Evolutionary conservation across 768 basidiomycete genomes (phyloP).

Genomic region (Lentinula guzmanii): DNA sequence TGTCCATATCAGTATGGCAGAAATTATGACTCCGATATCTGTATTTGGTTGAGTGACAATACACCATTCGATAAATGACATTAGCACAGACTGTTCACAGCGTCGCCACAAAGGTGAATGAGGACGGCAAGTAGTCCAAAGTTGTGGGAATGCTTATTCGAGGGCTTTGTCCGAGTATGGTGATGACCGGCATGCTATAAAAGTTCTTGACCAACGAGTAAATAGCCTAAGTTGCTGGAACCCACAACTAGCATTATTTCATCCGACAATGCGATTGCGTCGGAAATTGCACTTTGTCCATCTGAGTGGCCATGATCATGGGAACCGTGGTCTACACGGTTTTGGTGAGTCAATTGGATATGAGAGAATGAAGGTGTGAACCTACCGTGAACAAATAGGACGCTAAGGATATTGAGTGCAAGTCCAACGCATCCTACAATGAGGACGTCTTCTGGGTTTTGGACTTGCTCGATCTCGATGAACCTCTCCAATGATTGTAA

Average conservation of each 20-base stretch:
- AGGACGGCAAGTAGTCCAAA: slow-evolving; percentile 43
- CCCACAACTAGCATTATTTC: not conserved
- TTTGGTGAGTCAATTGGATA: not conserved
- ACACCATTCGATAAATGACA: not conserved
- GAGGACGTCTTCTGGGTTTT: slow-evolving; percentile 14
- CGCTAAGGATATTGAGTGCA: slow-evolving; percentile 40
- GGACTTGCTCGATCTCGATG: slow-evolving; percentile 30
- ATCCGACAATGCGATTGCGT: slow-evolving; percentile 4
- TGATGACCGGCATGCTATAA: slow-evolving; percentile 43
- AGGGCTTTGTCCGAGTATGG: slow-evolving; percentile 36
- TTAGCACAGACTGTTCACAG: slow-evolving; percentile 38
- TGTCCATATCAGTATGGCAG: slow-evolving; percentile 45
- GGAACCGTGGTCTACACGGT: slow-evolving; percentile 24
- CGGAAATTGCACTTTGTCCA: slow-evolving; percentile 7
- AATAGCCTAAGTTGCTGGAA: not conserved
- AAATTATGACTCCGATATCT: slow-evolving; percentile 53
- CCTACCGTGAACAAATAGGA: slow-evolving; percentile 38
- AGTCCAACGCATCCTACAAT: slow-evolving; percentile 45
- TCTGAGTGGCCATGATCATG: slow-evolving; percentile 34
- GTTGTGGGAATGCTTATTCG: slow-evolving; percentile 19
- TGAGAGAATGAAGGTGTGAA: not conserved
- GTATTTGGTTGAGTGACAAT: not conserved
- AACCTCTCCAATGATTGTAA: slow-evolving; percentile 51
- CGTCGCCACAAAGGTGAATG: slow-evolving; percentile 47
- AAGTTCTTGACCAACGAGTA: not conserved